A percentile compares a stretch with the other conserved stretches of the same genome.
Evolutionary conservation across 768 basidiomycete genomes (phyloP).

Genomic region (Kwoniella pini): DNA sequence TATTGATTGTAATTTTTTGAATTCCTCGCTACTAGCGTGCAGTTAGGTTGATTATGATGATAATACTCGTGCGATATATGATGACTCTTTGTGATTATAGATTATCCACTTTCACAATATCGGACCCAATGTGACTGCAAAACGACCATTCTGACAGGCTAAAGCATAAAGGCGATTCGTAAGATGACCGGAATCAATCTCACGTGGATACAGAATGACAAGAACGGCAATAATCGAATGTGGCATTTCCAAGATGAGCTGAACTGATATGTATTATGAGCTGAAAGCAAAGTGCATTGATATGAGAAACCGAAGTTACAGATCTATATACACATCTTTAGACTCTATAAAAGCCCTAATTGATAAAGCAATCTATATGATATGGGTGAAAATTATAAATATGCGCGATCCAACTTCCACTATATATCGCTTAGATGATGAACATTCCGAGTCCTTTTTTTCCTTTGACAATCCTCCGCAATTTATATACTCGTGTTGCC

Average conservation of each 20-base stretch:
- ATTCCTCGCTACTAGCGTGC: no score
- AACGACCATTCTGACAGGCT: not conserved
- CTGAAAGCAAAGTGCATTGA: not conserved
- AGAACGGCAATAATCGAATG: slow-evolving; percentile 1
- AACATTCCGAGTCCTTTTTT: no score
- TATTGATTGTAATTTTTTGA: no score
- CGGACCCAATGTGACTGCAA: no score
- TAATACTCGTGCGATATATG: no score
- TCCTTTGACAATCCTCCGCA: no score
- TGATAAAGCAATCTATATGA: no score
- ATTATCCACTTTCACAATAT: no score
- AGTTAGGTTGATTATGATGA: no score
- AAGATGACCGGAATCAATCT: not conserved
- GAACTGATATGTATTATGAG: not conserved
- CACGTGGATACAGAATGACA: not conserved
- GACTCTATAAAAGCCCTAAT: no score
- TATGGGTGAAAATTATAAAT: not conserved
- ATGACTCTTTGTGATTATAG: no score
- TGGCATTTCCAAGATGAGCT: not conserved
- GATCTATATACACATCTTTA: not conserved
- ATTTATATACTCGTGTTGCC: no score
- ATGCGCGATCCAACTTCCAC: slow-evolving; percentile 1
- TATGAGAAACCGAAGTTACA: not conserved
- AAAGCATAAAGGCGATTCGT: not conserved
- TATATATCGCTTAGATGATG: not conserved